Base-by-base conservation (phyloP, 305 asterid species). In the Fraxinus sp. region DNA sequence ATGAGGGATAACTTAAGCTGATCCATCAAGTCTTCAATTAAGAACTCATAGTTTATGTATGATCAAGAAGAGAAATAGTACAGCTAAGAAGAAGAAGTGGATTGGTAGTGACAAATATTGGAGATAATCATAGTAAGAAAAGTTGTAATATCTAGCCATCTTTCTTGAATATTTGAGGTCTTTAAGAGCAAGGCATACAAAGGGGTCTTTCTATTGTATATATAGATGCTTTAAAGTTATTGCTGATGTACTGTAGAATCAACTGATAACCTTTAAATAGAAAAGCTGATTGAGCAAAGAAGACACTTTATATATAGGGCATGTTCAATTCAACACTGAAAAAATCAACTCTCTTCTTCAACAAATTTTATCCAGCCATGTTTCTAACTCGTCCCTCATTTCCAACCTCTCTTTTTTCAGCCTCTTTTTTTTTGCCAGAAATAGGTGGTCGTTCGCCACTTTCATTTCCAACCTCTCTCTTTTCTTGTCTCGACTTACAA, bases 1-100 rank as follows among this genome's bases (percentile, higher is more conserved):
- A 92, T 88, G 83, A 94, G 86, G 57, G 87, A 75, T 3, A 94
- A 79, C 93, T 88, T 92, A 62, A 90, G 74, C 52, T 92, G 90
- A 43, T 91, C 85, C 83, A 92, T 79, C 78, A 88, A 75, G 84
- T 92, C 93, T 10, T 86, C 79, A 59, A 88, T 88, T 75, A 86
- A 75, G 83, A 88, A 85, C 70, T 92, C 95, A 79, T 94, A 94
- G 91, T 90, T 89, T 78, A 92, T 87, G 94, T 89, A 94, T 87
- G 30, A 82, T 43, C 84, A 94, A 75, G 91, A 92, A 90, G 75
- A 92, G 55, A 85, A 92, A 89, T 59, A 92, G 77, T 43, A 88
- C 78, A 13, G 85, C 82, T 5, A 94, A 83, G 85, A 93, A 88
- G 91, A 92, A 80, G 81, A 94, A 88, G 84, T 89, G 92, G 85